phyloP scores from a whole-genome alignment of 441 rosid genomes.

The Raphanus hybrid region DNA sequence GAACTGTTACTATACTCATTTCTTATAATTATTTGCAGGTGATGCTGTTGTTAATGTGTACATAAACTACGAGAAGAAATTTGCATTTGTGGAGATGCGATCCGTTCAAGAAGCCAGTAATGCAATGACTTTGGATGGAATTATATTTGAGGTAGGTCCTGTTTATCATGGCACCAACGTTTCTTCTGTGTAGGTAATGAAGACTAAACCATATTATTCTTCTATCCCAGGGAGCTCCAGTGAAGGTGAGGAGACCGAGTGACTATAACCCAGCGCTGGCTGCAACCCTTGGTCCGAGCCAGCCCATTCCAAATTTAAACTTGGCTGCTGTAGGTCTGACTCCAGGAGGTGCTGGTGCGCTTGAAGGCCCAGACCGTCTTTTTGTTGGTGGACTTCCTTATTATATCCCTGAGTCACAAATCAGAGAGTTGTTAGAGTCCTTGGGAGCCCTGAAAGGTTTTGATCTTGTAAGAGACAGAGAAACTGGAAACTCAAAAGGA shows the following conservation, averaged over 20 bases:
- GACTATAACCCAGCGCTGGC: constrained; percentile 98
- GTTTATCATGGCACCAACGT: not conserved
- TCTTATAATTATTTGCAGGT: constrained; percentile 37
- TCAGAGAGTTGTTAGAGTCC: constrained; percentile 91
- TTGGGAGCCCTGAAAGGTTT: constrained; percentile 93
- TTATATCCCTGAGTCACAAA: constrained; percentile 91
- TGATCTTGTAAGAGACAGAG: constrained; percentile 97
- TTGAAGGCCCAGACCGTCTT: constrained; percentile 97
- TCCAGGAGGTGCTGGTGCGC: constrained; percentile 91
- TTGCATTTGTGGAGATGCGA: constrained; percentile 63
- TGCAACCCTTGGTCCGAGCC: constrained; percentile 98
- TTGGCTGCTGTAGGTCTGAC: constrained; percentile 93
- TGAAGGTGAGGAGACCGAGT: constrained; percentile 98
- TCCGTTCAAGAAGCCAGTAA: constrained; percentile 58
- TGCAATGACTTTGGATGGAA: constrained; percentile 62
- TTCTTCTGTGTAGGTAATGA: not conserved
- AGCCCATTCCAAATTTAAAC: constrained; percentile 88
- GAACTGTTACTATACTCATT: not conserved
- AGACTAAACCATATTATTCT: not conserved
- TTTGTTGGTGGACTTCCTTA: constrained; percentile 99
- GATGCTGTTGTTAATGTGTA: constrained; percentile 60
- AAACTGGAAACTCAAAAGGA: constrained; percentile 98
- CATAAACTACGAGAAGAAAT: constrained; percentile 57
- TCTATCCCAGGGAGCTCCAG: constrained; percentile 86
- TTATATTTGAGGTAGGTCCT: constrained; percentile 50